Evolutionary conservation across 305 asterid species (phyloP).

Genomic region (Petunia hybrid): DNA sequence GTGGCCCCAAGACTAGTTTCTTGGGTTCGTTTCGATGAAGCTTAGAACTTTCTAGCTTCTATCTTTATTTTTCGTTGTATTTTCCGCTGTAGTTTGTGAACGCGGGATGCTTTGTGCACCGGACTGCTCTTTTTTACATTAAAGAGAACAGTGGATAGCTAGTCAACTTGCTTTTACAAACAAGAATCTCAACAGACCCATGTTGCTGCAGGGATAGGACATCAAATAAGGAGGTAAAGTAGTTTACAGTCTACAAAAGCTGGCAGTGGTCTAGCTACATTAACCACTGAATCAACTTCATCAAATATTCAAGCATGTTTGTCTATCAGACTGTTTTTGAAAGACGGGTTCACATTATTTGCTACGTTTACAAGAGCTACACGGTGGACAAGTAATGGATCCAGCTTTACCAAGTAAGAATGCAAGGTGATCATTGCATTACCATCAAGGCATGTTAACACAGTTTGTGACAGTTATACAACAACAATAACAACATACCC

Average conservation of each 20-base stretch:
- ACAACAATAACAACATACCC: too few relatives aligned
- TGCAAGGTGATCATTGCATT: neutral
- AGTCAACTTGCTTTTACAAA: conserved; percentile 3
- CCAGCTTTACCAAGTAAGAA: neutral
- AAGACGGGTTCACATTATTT: conserved; percentile 19
- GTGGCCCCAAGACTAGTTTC: too few relatives aligned
- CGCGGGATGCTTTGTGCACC: too few relatives aligned
- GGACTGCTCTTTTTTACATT: too few relatives aligned
- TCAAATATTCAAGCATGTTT: neutral
- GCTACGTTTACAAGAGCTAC: neutral
- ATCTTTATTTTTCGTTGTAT: too few relatives aligned
- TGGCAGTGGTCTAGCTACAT: neutral
- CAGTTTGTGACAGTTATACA: neutral
- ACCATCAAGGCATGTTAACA: neutral
- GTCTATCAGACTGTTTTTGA: neutral
- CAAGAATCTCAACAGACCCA: neutral
- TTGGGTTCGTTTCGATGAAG: too few relatives aligned
- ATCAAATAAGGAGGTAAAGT: conserved; percentile 1
- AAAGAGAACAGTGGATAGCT: neutral
- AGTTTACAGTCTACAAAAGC: conserved; percentile 4
- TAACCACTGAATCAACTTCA: neutral
- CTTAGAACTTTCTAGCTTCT: too few relatives aligned
- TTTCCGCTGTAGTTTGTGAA: too few relatives aligned
- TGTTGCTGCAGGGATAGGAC: neutral
- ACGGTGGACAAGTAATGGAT: neutral